Conservation (phyloP, 2,329 filamentous ascomycete species). For the Apiospora koreana region DNA sequence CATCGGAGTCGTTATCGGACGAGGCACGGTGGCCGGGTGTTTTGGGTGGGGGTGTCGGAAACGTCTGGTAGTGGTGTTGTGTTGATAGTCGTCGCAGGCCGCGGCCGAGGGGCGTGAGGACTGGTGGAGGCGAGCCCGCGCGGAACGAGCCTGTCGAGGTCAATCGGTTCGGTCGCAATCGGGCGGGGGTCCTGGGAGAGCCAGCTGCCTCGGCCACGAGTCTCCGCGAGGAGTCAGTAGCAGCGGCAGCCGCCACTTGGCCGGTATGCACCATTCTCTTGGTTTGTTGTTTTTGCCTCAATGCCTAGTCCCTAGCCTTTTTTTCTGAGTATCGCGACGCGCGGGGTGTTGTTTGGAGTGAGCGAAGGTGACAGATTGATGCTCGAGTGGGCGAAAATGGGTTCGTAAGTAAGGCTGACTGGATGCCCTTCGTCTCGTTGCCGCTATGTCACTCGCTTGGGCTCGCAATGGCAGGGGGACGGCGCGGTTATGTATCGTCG, state of each 20-base stretch:
- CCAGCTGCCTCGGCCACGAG: neutral
- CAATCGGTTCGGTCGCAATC: constrained; percentile 11
- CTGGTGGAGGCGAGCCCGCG: constrained; percentile 32
- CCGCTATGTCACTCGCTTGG: neutral
- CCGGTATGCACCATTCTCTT: constrained; percentile 10
- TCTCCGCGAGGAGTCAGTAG: neutral
- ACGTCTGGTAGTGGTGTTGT: constrained; percentile 72
- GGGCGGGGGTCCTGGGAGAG: neutral
- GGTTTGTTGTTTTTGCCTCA: neutral
- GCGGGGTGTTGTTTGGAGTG: neutral
- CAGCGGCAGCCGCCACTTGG: constrained; percentile 4
- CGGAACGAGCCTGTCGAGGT: constrained; percentile 32
- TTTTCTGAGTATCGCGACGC: neutral
- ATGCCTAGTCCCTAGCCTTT: neutral
- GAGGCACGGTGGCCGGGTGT: constrained; percentile 50
- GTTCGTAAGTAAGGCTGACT: neutral
- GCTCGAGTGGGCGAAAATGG: neutral
- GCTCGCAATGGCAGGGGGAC: neutral
- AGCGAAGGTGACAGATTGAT: neutral
- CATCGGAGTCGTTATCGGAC: constrained; percentile 30
- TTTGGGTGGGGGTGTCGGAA: constrained; percentile 73
- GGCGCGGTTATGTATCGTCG: neutral
- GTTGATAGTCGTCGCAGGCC: constrained; percentile 34
- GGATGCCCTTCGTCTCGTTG: neutral
- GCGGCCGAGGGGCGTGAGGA: constrained; percentile 18